Conservation (phyloP, 352 stramenopile species). For the Globisporangium cederbergense region DNA sequence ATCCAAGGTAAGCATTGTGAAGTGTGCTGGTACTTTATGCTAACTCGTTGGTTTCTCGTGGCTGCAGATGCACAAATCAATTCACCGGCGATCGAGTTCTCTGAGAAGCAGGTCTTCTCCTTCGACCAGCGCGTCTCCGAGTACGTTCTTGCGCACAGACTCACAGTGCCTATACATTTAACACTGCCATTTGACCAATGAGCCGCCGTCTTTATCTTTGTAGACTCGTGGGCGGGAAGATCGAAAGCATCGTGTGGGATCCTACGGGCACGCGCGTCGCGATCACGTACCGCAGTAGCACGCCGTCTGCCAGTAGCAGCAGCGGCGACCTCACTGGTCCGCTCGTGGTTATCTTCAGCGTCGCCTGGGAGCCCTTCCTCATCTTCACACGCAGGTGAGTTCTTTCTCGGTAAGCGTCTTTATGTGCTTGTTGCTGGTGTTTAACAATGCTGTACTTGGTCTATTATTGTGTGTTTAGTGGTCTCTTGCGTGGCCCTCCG, state of each 20-base stretch:
- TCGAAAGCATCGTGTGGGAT: slow-evolving; percentile 67
- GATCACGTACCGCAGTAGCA: slow-evolving; percentile 43
- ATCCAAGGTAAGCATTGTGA: no score
- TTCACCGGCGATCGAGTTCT: slow-evolving; percentile 62
- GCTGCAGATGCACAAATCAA: slow-evolving; percentile 66
- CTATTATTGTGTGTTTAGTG: slow-evolving; percentile 17
- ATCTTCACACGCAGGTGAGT: slow-evolving; percentile 68
- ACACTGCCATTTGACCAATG: not conserved
- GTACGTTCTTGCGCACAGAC: slow-evolving; percentile 20
- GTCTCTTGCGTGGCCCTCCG: slow-evolving; percentile 53
- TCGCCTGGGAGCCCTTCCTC: slow-evolving; percentile 66
- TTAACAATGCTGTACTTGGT: not conserved
- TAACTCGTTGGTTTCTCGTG: not conserved
- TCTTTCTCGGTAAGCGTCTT: not conserved
- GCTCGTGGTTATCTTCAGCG: slow-evolving; percentile 71
- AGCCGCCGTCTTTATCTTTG: not conserved
- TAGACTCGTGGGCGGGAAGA: slow-evolving; percentile 57
- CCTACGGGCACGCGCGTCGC: slow-evolving; percentile 63
- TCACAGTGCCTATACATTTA: not conserved
- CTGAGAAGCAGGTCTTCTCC: slow-evolving; percentile 56
- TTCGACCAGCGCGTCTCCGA: slow-evolving; percentile 59
- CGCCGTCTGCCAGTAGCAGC: not conserved
- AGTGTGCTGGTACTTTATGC: not conserved
- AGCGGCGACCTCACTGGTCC: slow-evolving; percentile 32
- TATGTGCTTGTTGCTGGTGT: not conserved